Conservation (phyloP, 257 asterid genomes). For the Primulina eburnea region DNA sequence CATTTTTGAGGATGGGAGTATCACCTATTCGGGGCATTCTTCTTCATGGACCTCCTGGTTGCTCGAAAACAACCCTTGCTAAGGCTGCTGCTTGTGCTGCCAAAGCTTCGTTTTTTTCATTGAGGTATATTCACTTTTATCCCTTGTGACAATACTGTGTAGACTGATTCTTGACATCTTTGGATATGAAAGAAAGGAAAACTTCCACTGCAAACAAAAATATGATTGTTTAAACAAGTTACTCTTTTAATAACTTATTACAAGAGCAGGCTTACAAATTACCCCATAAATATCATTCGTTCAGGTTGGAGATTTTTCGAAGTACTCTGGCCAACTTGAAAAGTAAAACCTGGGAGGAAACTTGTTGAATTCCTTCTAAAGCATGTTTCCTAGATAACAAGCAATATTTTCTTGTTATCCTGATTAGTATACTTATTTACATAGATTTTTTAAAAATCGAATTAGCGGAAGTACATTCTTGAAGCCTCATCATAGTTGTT, state of each 20-base stretch:
- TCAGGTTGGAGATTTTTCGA: too few species aligned
- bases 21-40: conserved; percentile 86
- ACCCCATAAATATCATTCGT: too few species aligned
- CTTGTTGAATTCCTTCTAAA: background rate
- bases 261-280: too few species aligned
- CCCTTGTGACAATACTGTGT: background rate
- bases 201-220: too few species aligned
- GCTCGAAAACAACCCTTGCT: conserved; percentile 97
- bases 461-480: conserved; percentile 1
- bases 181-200: too few species aligned
- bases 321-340: too few species aligned
- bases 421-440: background rate
- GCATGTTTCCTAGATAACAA: background rate
- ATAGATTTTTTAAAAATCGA: background rate
- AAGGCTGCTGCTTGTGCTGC: conserved; percentile 97
- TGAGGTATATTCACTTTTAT: conserved; percentile 47
- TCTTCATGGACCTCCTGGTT: conserved; percentile 98
- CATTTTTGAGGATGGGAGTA: conserved; percentile 72
- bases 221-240: too few species aligned
- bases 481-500: background rate
- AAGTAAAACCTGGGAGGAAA: too few species aligned
- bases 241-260: too few species aligned
- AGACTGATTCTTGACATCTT: background rate
- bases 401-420: background rate
- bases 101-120: conserved; percentile 90